Percentiles rank a stretch among this genome's conserved stretches.
Evolutionary conservation across 2,329 filamentous ascomycete species (phyloP).

Genomic region (Fusarium stilboides): DNA sequence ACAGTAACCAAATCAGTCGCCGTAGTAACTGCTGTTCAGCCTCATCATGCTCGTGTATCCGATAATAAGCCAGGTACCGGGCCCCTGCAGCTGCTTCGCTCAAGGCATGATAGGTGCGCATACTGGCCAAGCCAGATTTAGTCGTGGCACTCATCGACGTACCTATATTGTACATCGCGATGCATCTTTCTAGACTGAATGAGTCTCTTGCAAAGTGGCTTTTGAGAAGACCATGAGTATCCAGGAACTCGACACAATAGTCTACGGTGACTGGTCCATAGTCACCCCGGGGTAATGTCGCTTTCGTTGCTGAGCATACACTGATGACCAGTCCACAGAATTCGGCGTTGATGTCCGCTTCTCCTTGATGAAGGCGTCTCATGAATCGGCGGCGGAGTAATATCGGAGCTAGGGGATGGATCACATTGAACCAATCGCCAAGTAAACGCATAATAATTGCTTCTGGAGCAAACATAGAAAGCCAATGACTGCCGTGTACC

Average conservation of each 20-base stretch:
- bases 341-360: slow-evolving; percentile 45
- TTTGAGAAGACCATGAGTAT: slow-evolving; percentile 47
- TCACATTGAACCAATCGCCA: slow-evolving; percentile 55
- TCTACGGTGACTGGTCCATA: slow-evolving; percentile 50
- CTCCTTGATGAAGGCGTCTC: slow-evolving; percentile 46
- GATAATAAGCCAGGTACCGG: slow-evolving; percentile 52
- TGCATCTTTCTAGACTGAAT: slow-evolving; percentile 55
- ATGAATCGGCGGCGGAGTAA: slow-evolving; percentile 53
- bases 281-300: slow-evolving; percentile 50
- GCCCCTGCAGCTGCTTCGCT: slow-evolving; percentile 51
- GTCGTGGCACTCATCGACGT: slow-evolving; percentile 41
- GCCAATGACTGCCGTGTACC: slow-evolving; percentile 20
- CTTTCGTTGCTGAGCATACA: slow-evolving; percentile 55
- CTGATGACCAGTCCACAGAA: slow-evolving; percentile 55
- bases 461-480: slow-evolving; percentile 39
- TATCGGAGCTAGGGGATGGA: slow-evolving; percentile 55
- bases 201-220: slow-evolving; percentile 27
- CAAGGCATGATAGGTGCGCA: slow-evolving; percentile 44
- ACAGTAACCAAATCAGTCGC: slow-evolving; percentile 55
- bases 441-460: slow-evolving; percentile 42
- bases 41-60: slow-evolving; percentile 39
- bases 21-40: slow-evolving; percentile 53
- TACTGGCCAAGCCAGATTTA: slow-evolving; percentile 27
- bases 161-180: slow-evolving; percentile 56
- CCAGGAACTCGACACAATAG: slow-evolving; percentile 51